phyloP scores from a whole-genome alignment of 176 grass and related monocot genomes.

The Luzula sylvatica region DNA sequence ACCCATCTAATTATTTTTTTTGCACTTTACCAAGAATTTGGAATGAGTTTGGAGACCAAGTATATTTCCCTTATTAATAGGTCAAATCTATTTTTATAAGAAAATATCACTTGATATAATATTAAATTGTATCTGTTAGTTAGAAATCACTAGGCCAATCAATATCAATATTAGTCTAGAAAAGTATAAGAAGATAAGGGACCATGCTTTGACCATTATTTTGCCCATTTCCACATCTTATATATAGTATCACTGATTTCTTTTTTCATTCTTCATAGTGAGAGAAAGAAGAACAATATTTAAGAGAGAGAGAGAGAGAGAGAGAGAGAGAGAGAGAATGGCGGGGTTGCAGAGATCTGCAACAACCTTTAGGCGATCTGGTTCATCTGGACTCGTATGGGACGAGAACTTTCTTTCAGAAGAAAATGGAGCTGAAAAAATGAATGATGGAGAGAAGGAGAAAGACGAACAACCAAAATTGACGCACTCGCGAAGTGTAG shows the following conservation, averaged over 20 bases:
- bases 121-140: too few relatives aligned
- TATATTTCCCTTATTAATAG: too few relatives aligned
- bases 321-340: slow-evolving; percentile 31
- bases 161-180: too few relatives aligned
- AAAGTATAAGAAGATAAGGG: too few relatives aligned
- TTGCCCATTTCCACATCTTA: neutral
- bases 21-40: too few relatives aligned
- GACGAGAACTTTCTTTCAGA: slow-evolving; percentile 57
- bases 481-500: slow-evolving; percentile 50
- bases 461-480: slow-evolving; percentile 38
- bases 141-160: too few relatives aligned
- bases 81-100: too few relatives aligned
- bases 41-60: too few relatives aligned
- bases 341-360: slow-evolving; percentile 76
- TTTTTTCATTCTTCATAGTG: neutral
- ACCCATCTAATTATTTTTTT: too few relatives aligned
- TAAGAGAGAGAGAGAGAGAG: neutral
- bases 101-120: too few relatives aligned
- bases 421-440: slow-evolving; percentile 13
- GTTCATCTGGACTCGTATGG: slow-evolving; percentile 78
- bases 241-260: neutral
- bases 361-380: slow-evolving; percentile 73
- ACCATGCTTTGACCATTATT: slow-evolving; percentile 12
- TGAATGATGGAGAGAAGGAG: neutral
- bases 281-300: neutral